Base-by-base conservation (phyloP, 257 asterid genomes). In the Fraxinus anomala region DNA sequence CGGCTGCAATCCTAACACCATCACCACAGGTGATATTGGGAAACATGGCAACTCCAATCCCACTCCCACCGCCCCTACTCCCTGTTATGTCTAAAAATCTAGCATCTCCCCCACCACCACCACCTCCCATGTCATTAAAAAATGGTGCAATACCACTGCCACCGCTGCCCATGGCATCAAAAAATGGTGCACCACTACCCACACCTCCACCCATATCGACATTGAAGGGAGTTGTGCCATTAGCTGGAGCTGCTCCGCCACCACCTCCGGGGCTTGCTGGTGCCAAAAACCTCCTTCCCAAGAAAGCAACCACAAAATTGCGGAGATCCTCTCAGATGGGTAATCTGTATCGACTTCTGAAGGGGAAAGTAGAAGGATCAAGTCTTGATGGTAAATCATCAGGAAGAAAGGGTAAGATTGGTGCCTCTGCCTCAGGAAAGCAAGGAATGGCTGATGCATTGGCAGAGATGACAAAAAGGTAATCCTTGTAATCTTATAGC, bases 361-460 rank as follows among this genome's bases (percentile, higher is more conserved):
- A 90, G 82, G 94, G 93, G 51, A 91, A 93, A 81, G 97, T 95
- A 61, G 99, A 95, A 87, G 99, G 98, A 30, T 83, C 93, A 5
- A 75, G 78, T 72, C 70, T 77, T 68, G 83, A 87, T 9, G 87
- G 84, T 31, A 95, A 87, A 86, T 74, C 91, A 21, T 49, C 81
- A 1, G 86, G 88, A 2, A 89, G 92, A 76, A 89, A 86, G 77
- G 89, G 93, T 69, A 90, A 85, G 71, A 28, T 80, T 37, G 88
- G 91, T 73, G 82, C 83, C 68, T 47, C 96, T 1, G 10, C 73
- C 10, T 1, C 86, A 4, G 95, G 94, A 44, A 91, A 93, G 82
- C 92, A 89, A 63, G 96, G 98, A 51, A 92, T 92, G 98, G 98
- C 98, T 40, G 99, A 94, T 90, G 99, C 99, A 75, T 87, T 94